These are phyloP conservation scores for Macrophomina phaseolina DNA, from an alignment of 2,329 filamentous ascomycete species.

Conservation along the genomic window DNA sequence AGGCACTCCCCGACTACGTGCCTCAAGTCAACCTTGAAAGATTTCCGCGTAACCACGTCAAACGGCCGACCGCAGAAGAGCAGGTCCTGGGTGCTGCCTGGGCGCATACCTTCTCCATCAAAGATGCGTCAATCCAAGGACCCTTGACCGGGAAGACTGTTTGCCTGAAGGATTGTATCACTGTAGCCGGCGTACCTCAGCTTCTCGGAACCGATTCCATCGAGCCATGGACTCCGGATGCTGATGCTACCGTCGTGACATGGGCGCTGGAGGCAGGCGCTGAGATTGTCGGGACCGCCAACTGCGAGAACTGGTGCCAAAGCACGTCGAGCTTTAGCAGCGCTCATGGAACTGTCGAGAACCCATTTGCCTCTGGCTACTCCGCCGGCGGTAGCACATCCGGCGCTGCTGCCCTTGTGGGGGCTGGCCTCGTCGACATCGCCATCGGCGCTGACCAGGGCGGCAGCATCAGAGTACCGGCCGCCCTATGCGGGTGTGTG, in stretches of 20 bases:
- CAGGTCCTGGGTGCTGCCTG: conserved; percentile 55
- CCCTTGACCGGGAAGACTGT: conserved; percentile 47
- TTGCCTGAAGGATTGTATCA: conserved; percentile 62
- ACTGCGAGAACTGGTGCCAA: conserved; percentile 62
- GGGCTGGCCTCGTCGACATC: conserved; percentile 44
- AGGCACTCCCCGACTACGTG: conserved; percentile 55
- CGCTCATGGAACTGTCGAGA: conserved; percentile 47
- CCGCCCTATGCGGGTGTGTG: conserved; percentile 44
- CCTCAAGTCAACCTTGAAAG: conserved; percentile 47
- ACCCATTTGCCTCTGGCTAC: conserved; percentile 54
- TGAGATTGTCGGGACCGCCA: conserved; percentile 56
- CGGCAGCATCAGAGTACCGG: conserved; percentile 46
- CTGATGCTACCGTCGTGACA: conserved; percentile 61
- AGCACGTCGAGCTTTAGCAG: conserved; percentile 56
- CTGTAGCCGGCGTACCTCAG: conserved; percentile 60
- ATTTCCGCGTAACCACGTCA: conserved; percentile 55
- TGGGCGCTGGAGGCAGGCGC: conserved; percentile 58
- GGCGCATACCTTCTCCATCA: conserved; percentile 58
- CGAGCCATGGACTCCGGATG: conserved; percentile 56
- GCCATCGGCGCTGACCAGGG: conserved; percentile 49
- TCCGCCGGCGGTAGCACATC: conserved; percentile 56
- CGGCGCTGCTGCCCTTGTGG: conserved; percentile 52
- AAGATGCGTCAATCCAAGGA: conserved; percentile 39
- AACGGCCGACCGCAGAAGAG: conserved; percentile 40
- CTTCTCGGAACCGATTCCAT: conserved; percentile 60